Evolutionary conservation across 345 rosid species (phyloP).

Genomic region (Brassica carinata): DNA sequence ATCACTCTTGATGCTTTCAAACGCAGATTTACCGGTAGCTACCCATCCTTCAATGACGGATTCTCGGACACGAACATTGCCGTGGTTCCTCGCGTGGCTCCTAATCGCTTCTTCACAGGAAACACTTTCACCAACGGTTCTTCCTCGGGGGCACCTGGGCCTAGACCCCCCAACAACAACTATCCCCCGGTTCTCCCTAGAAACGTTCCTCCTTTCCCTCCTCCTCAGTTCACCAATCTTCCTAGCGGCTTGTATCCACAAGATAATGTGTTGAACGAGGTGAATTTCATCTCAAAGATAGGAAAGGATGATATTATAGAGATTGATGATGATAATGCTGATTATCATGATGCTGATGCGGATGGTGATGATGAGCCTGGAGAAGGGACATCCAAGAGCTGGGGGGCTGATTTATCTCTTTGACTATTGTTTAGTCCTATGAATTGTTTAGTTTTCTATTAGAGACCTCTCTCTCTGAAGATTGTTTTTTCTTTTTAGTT

Average conservation of each 20-base stretch:
- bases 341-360: background rate
- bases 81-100: constrained; percentile 8
- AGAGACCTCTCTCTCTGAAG: constrained; percentile 6
- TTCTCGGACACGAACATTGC: background rate
- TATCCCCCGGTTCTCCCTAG: background rate
- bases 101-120: constrained; percentile 30
- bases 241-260: background rate
- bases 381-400: constrained; percentile 7
- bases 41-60: constrained; percentile 6
- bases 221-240: constrained; percentile 5
- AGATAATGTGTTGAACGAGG: constrained; percentile 13
- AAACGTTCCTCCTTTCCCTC: constrained; percentile 14
- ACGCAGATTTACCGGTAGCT: background rate
- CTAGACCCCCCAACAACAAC: background rate
- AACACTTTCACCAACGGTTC: background rate
- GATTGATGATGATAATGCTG: constrained; percentile 27
- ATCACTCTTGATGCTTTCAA: constrained; percentile 26
- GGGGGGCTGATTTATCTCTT: constrained; percentile 30
- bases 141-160: background rate
- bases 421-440: constrained; percentile 17
- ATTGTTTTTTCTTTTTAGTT: background rate
- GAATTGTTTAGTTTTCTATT: background rate
- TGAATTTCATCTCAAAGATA: constrained; percentile 33
- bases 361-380: background rate
- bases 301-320: background rate